Base-by-base conservation (phyloP, 208 protist genomes). In the Trypanosoma platydactyli region DNA sequence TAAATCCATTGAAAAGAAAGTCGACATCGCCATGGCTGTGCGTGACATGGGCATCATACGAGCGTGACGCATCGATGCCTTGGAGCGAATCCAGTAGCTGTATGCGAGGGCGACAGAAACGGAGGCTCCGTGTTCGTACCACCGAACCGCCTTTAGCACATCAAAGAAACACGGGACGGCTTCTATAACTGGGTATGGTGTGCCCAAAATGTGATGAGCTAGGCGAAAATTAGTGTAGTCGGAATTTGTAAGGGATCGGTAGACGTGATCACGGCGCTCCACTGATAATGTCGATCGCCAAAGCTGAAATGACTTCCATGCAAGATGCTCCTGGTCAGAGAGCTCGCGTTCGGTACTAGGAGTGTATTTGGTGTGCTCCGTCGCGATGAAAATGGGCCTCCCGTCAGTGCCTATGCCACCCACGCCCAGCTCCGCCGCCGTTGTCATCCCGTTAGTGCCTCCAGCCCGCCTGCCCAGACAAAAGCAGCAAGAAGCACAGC, bases 231-330 rank as follows among this genome's bases (percentile, higher is more conserved):
- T 93, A 20, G 88, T 92, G 82, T 89, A 92, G 64, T 94, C 86
- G 1, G 79, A 86, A 62, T 85, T 84, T 6, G 80, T 87, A 50
- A 96, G 77, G 2, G 60, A 80, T 25, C 73, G 60, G 68, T 94
- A 96, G 16, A 96, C 80, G 35, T 65, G 77, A 64, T 96, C 83
- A 50, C 90, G 90, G 0, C 90, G 83, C 59, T 94, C 83, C 16
- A 96, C 79, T 1, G 79, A 80, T 25, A 89, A 69, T 11, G 86
- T 85, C 1, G 86, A 78, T 30, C 85, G 83, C 84, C 86, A 96
- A 3, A 96, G 76, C 78, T 94, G 84, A 56, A 92, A 96, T 12
- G 86, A 87, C 76, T 94, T 96, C 88, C 87, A 94, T 40, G 84
- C 84, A 15, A 96, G 75, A 65, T 91, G 63, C 74, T 96, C 84